Conservation (phyloP, 257 asterid species). For the Salvia rosmarinus region DNA sequence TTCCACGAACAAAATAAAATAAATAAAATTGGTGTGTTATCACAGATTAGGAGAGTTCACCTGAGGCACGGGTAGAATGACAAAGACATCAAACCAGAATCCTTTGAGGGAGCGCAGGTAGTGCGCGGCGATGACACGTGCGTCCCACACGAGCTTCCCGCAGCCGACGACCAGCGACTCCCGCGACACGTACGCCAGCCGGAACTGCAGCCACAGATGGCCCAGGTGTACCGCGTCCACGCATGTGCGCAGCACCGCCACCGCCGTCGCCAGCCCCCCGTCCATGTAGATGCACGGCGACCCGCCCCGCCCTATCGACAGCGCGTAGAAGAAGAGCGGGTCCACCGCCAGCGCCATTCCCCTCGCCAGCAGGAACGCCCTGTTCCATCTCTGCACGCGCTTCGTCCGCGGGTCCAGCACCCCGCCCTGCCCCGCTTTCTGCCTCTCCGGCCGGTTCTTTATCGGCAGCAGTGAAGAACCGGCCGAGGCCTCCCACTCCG, state of each 20-base stretch:
- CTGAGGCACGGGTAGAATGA: conserved; percentile 95
- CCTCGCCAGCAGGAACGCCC: conserved; percentile 81
- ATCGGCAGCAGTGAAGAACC: conserved; percentile 84
- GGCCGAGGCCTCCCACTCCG: conserved; percentile 97
- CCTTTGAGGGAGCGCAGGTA: conserved; percentile 73
- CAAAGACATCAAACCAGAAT: conserved; percentile 94
- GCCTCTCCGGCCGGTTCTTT: conserved; percentile 44
- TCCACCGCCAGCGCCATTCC: conserved; percentile 93
- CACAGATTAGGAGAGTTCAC: conserved; percentile 34
- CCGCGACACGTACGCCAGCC: conserved; percentile 88
- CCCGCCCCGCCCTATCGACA: conserved; percentile 81
- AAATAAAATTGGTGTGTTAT: no score
- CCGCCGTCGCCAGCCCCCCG: conserved; percentile 69
- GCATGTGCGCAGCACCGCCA: conserved; percentile 75
- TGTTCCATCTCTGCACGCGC: conserved; percentile 86
- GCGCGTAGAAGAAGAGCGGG: conserved; percentile 88
- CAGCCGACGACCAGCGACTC: conserved; percentile 96
- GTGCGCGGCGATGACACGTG: conserved; percentile 78
- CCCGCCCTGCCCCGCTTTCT: conserved; percentile 16
- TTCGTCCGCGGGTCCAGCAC: conserved; percentile 85
- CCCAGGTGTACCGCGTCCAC: conserved; percentile 80
- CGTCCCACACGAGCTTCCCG: conserved; percentile 97
- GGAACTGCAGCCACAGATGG: conserved; percentile 91
- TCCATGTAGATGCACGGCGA: conserved; percentile 93
- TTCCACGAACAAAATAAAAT: no score